Conservation (phyloP, 805 yeast species). For the Yarrowia sp. region DNA sequence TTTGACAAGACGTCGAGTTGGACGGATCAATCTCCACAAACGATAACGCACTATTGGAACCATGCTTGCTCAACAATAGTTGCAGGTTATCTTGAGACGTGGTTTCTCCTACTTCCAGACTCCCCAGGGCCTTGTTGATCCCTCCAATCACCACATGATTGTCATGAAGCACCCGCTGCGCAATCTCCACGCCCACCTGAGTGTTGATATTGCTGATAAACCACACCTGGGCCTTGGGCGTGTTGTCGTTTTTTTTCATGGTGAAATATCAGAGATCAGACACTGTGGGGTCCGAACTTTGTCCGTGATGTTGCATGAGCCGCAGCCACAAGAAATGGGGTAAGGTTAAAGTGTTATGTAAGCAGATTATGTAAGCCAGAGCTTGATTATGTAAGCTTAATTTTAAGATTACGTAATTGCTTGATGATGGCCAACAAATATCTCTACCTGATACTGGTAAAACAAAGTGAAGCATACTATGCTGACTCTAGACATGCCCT, state of each 20-base stretch:
- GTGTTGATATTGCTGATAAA: slow-evolving; percentile 35
- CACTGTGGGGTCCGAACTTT: slow-evolving; percentile 18
- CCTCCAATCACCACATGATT: slow-evolving; percentile 23
- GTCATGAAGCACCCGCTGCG: slow-evolving; percentile 19
- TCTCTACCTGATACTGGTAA: no score
- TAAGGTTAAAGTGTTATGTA: no score
- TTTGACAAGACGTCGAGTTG: slow-evolving; percentile 27
- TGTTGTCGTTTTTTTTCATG: slow-evolving; percentile 8
- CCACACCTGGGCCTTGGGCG: slow-evolving; percentile 8
- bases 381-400: no score
- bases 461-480: no score
- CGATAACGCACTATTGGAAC: not conserved
- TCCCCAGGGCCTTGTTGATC: slow-evolving; percentile 7
- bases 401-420: no score
- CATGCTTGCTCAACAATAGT: not conserved
- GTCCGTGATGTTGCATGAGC: slow-evolving; percentile 8
- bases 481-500: no score
- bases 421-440: no score
- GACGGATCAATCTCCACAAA: slow-evolving; percentile 27
- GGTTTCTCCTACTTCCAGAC: slow-evolving; percentile 24
- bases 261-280: not conserved
- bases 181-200: slow-evolving; percentile 29
- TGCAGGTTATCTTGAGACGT: slow-evolving; percentile 15
- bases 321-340: not conserved
- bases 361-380: no score